A percentile compares a stretch with the other conserved stretches of the same genome.
Conservation (phyloP, 176 grass and related monocot genomes). For the Hordeum vulgare region DNA sequence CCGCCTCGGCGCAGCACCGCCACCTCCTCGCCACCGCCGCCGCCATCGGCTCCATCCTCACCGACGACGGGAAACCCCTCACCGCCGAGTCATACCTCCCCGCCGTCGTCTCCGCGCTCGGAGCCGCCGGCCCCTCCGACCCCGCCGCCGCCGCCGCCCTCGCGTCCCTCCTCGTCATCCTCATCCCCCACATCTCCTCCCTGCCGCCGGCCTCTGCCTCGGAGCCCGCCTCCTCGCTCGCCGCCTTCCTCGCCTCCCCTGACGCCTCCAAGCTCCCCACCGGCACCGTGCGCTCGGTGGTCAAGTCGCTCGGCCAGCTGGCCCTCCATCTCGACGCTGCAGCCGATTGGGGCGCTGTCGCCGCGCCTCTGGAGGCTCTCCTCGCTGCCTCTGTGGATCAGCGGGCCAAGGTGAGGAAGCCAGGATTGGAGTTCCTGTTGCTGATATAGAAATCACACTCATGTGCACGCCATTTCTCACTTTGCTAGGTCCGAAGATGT, state of each 20-base stretch:
- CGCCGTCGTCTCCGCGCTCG: constrained; percentile 51
- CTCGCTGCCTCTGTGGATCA: constrained; percentile 50
- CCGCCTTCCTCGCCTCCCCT: constrained; percentile 40
- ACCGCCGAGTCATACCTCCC: constrained; percentile 58
- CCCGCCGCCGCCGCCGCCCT: constrained; percentile 52
- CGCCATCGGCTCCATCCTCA: constrained; percentile 85
- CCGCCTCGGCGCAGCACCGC: constrained; percentile 82
- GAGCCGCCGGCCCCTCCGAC: constrained; percentile 46
- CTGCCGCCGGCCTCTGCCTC: constrained; percentile 39
- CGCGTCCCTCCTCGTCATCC: constrained; percentile 71
- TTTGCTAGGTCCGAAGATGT: constrained; percentile 68
- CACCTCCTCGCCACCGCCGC: constrained; percentile 90
- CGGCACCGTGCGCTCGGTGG: constrained; percentile 67
- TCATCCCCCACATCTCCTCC: constrained; percentile 57
- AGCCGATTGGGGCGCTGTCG: constrained; percentile 41
- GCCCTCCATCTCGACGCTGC: constrained; percentile 47
- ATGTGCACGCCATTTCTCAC: not conserved
- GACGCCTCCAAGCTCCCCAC: constrained; percentile 39
- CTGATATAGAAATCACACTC: not conserved
- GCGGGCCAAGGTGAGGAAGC: constrained; percentile 66
- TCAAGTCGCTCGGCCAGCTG: constrained; percentile 79
- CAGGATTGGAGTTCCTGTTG: not conserved
- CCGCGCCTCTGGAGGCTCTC: constrained; percentile 54
- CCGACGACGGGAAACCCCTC: constrained; percentile 54
- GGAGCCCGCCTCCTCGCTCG: constrained; percentile 38